A percentile compares a stretch with the other conserved stretches of the same genome.
These are phyloP conservation scores for Vitis labrusca DNA, from an alignment of 164 flowering plant genomes.

Conservation along the genomic window DNA sequence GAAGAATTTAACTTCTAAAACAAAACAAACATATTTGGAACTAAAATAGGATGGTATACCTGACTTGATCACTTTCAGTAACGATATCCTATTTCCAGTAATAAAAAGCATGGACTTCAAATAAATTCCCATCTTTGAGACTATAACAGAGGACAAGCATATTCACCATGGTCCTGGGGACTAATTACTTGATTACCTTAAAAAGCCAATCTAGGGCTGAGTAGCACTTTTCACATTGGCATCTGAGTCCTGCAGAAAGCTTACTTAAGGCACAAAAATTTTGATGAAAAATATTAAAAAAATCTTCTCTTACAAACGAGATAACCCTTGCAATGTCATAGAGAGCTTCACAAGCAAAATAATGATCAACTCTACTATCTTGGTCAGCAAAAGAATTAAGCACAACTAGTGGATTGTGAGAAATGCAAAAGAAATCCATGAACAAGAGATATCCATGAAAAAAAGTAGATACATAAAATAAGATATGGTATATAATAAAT, in stretches of 20 bases:
- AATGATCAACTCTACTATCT: slow-evolving; percentile 91
- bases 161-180: background rate
- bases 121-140: background rate
- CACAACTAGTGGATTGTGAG: slow-evolving; percentile 59
- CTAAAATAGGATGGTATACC: slow-evolving; percentile 41
- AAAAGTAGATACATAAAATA: too few species aligned
- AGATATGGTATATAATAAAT: too few species aligned
- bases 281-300: slow-evolving; percentile 79
- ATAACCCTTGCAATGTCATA: slow-evolving; percentile 94
- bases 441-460: too few species aligned
- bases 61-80: slow-evolving; percentile 97
- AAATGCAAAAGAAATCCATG: slow-evolving; percentile 2
- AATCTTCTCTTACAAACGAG: slow-evolving; percentile 93
- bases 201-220: slow-evolving; percentile 96
- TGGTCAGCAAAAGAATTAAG: slow-evolving; percentile 83
- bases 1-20: slow-evolving; percentile 7
- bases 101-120: slow-evolving; percentile 1
- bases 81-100: slow-evolving; percentile 82
- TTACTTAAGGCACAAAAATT: slow-evolving; percentile 94
- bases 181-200: slow-evolving; percentile 49
- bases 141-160: background rate
- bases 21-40: slow-evolving; percentile 3
- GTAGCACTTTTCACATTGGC: slow-evolving; percentile 98
- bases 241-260: slow-evolving; percentile 94
- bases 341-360: slow-evolving; percentile 98